Conservation (phyloP, 2,329 filamentous ascomycete species). For the Penicillium glabrum region DNA sequence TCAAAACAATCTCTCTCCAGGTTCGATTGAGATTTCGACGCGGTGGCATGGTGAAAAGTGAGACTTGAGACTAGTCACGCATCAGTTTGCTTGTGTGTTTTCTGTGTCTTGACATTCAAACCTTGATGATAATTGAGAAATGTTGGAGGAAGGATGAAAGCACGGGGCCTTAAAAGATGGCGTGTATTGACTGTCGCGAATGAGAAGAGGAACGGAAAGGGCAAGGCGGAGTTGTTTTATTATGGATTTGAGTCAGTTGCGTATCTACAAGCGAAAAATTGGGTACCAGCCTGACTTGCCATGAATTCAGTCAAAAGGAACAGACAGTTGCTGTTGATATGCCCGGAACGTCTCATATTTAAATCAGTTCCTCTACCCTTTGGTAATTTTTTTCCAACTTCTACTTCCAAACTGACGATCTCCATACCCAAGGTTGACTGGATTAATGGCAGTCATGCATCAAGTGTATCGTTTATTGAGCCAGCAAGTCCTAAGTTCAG, state of each 20-base stretch:
- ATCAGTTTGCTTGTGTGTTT: not conserved
- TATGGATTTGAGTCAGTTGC: not conserved
- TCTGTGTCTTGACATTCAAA: not conserved
- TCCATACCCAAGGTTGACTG: too few species aligned
- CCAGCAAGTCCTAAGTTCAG: too few species aligned
- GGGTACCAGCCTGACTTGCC: not conserved
- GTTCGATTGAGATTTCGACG: not conserved
- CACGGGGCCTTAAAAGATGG: not conserved
- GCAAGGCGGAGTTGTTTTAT: not conserved
- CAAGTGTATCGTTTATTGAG: too few species aligned
- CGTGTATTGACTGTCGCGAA: not conserved
- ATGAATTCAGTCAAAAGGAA: not conserved
- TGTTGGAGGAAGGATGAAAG: not conserved
- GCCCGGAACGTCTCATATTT: too few species aligned
- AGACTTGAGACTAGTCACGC: not conserved
- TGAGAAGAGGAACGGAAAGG: not conserved
- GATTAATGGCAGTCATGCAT: too few species aligned
- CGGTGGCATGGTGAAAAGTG: not conserved
- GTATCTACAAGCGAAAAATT: not conserved
- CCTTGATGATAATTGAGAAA: not conserved
- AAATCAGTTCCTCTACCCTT: too few species aligned
- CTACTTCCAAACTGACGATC: too few species aligned
- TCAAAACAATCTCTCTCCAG: not conserved
- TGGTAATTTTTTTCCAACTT: too few species aligned
- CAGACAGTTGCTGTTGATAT: too few species aligned